phyloP scores from a whole-genome alignment of 768 basidiomycete genomes.

The Mycena venus region DNA sequence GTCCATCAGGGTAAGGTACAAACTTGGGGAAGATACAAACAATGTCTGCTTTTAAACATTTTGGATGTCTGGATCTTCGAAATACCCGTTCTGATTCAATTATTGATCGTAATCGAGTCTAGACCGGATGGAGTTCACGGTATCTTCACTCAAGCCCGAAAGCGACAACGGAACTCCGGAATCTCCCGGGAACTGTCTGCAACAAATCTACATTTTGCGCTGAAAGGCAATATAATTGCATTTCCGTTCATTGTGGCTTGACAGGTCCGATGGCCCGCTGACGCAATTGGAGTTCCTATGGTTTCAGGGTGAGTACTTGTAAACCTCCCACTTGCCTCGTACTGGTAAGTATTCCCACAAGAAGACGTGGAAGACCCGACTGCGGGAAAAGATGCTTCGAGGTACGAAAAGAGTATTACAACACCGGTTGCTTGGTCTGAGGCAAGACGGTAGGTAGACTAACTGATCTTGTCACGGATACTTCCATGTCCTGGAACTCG shows the following conservation, averaged over 20 bases:
- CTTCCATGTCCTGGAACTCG: not conserved
- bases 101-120: conserved; percentile 14
- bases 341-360: not conserved
- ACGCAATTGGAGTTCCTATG: not conserved
- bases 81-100: conserved; percentile 18
- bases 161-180: not conserved
- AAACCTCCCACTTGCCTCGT: not conserved
- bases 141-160: conserved; percentile 6
- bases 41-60: conserved; percentile 18
- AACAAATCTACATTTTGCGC: not conserved
- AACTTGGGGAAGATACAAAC: too few relatives aligned
- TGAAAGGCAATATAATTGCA: not conserved
- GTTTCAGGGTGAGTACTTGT: not conserved
- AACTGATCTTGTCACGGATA: not conserved
- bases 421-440: not conserved
- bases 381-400: not conserved
- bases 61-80: not conserved
- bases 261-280: not conserved
- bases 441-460: not conserved
- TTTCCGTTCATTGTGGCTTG: not conserved
- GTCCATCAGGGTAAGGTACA: conserved; percentile 15
- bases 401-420: not conserved
- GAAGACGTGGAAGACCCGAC: not conserved
- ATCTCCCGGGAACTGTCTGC: not conserved
- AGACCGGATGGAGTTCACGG: conserved; percentile 20